phyloP scores from a whole-genome alignment of 1,284 basidiomycete species.

The Heliocybe sulcata region DNA sequence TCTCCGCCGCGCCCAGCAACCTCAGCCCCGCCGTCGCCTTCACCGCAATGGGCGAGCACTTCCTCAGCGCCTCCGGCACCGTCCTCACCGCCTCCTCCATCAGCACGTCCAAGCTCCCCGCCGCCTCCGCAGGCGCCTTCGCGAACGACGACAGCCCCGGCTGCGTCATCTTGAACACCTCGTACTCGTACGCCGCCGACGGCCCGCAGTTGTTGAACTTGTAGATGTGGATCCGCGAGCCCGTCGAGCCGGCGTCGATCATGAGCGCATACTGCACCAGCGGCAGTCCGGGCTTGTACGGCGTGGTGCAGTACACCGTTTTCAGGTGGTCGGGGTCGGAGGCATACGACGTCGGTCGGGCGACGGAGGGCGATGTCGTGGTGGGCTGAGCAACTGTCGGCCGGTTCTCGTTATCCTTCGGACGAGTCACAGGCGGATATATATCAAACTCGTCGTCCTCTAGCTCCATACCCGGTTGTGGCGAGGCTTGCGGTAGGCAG shows the following conservation, averaged over 20 bases:
- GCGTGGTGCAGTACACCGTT: conserved; percentile 60
- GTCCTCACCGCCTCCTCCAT: conserved; percentile 76
- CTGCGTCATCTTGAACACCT: conserved; percentile 82
- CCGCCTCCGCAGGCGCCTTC: conserved; percentile 59
- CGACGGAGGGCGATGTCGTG: conserved; percentile 12
- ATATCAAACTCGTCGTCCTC: conserved; percentile 2
- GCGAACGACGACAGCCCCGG: conserved; percentile 77
- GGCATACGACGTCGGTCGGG: conserved; percentile 42
- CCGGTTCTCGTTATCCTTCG: background rate
- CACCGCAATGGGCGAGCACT: conserved; percentile 86
- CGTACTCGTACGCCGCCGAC: conserved; percentile 84
- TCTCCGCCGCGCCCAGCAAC: conserved; percentile 62
- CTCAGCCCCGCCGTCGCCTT: conserved; percentile 95
- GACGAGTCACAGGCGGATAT: background rate
- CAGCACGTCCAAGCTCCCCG: conserved; percentile 74
- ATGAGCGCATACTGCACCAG: conserved; percentile 93
- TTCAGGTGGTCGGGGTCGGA: conserved; percentile 58
- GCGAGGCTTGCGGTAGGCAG: background rate
- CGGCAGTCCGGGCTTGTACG: conserved; percentile 37
- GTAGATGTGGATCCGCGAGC: conserved; percentile 96
- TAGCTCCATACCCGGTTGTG: background rate
- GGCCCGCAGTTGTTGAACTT: conserved; percentile 91
- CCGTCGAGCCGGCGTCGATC: conserved; percentile 97
- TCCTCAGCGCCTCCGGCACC: conserved; percentile 63
- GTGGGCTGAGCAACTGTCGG: conserved; percentile 12